A percentile compares a stretch with the other conserved stretches of the same genome.
These are phyloP conservation scores for Penicillium roqueforti DNA, from an alignment of 495 filamentous ascomycete genomes.

Conservation along the genomic window DNA sequence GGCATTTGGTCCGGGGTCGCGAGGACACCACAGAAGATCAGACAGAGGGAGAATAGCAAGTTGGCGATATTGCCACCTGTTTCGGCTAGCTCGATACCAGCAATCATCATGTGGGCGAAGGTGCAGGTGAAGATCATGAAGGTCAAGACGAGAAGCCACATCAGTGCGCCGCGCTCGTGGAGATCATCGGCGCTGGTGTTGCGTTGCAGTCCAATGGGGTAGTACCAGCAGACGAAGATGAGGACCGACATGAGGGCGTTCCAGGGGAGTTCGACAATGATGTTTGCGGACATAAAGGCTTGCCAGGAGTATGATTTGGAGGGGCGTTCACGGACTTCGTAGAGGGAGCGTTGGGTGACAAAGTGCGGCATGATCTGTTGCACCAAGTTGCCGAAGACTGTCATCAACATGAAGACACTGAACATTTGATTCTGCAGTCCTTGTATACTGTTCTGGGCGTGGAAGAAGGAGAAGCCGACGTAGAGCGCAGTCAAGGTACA, in stretches of 20 bases:
- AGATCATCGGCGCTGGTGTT: conserved; percentile 45
- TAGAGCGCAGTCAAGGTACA: conserved; percentile 58
- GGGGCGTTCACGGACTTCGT: conserved; percentile 66
- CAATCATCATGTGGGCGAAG: conserved; percentile 63
- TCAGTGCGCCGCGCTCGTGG: conserved; percentile 52
- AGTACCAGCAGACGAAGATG: conserved; percentile 65
- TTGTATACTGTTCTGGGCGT: conserved; percentile 65
- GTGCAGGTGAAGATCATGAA: conserved; percentile 59
- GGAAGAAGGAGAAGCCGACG: conserved; percentile 91
- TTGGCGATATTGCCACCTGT: conserved; percentile 60
- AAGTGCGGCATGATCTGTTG: conserved; percentile 78
- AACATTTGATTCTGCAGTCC: conserved; percentile 92
- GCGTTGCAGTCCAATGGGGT: conserved; percentile 59
- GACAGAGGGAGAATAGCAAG: conserved; percentile 57
- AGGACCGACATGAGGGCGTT: conserved; percentile 61
- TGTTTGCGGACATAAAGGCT: conserved; percentile 64
- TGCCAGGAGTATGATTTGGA: conserved; percentile 74
- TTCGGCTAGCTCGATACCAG: conserved; percentile 58
- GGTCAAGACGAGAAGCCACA: conserved; percentile 53
- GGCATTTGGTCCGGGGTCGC: conserved; percentile 57
- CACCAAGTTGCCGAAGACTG: conserved; percentile 73
- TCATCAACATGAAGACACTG: conserved; percentile 82
- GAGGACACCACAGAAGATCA: conserved; percentile 65
- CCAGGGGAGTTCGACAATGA: conserved; percentile 73
- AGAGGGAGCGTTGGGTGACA: conserved; percentile 61